Evolutionary conservation across 139 green algal genomes (phyloP), one percentile per base, ranked within the genome.

Genomic region (Axilococcus clingmanii): DNA sequence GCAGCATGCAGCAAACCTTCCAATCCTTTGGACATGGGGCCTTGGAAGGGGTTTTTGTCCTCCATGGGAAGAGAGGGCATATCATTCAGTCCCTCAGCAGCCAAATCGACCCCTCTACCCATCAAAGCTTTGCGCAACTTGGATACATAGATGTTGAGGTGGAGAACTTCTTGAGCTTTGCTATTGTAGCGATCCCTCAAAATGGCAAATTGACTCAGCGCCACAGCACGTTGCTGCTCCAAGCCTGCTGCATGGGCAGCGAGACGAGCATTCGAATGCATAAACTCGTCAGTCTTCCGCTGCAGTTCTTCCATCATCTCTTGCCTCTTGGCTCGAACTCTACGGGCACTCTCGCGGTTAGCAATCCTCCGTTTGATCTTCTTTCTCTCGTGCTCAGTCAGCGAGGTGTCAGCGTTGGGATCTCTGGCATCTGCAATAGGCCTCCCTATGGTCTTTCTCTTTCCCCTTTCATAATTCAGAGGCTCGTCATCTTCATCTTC

Each of bases 261-360:
- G 9, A 49, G 12, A 49, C 41, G 41, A 12, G 41, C 41, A 12
- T 32, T 49, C 12, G 9, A 12, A 11, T 49, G 41, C 9, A 12
- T 19, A 17, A 49, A 32, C 9, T 9, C 27, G 9, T 9, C 12
- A 32, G 11, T 35, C 41, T 49, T 49, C 11, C 12, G 23, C 12
- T 49, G 41, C 23, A 49, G 41, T 32, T 49, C 41, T 17, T 49
- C 41, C 25, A 49, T 12, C 25, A 49, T 30, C 27, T 49, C 41
- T 12, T 49, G 41, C 9, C 41, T 9, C 11, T 32, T 30, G 12
- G 41, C 41, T 30, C 41, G 41, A 19, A 49, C 41, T 12, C 41
- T 49, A 32, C 41, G 41, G 12, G 41, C 41, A 11, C 9, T 23
- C 12, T 49, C 41, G 9, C 41, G 41, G 12, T 49, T 49, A 12